phyloP scores from a whole-genome alignment of 805 yeast species.

The Crinitomyces ghanaensis region DNA sequence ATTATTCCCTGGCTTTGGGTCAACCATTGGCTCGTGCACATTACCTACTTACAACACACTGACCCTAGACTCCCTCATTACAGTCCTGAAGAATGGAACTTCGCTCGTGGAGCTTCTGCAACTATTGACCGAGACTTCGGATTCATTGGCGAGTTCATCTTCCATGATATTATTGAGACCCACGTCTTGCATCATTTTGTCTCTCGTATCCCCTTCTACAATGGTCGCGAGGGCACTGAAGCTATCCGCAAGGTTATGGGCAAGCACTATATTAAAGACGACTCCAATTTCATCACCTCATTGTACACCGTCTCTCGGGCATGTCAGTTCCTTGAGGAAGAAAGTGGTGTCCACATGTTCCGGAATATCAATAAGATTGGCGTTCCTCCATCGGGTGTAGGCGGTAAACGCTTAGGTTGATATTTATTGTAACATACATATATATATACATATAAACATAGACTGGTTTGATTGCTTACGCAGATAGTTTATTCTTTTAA shows the following conservation, averaged over 20 bases:
- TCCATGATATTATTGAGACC: slow-evolving; percentile 86
- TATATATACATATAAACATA: background rate
- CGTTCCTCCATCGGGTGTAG: slow-evolving; percentile 10
- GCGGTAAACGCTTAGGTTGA: no score
- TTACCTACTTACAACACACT: slow-evolving; percentile 76
- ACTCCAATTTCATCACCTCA: slow-evolving; percentile 63
- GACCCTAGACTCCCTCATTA: slow-evolving; percentile 75
- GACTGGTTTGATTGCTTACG: no score
- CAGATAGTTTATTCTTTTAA: background rate
- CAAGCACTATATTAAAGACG: slow-evolving; percentile 53
- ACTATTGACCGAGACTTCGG: slow-evolving; percentile 80
- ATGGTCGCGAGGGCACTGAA: slow-evolving; percentile 59
- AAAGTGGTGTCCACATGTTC: slow-evolving; percentile 58
- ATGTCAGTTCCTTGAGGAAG: slow-evolving; percentile 65
- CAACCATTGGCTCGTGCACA: slow-evolving; percentile 84
- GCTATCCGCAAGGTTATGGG: slow-evolving; percentile 82
- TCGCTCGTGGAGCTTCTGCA: slow-evolving; percentile 76
- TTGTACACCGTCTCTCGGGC: slow-evolving; percentile 45
- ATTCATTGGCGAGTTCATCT: slow-evolving; percentile 61
- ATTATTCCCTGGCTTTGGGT: slow-evolving; percentile 66
- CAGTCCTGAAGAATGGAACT: slow-evolving; percentile 64
- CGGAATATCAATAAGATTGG: slow-evolving; percentile 62
- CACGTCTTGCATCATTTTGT: slow-evolving; percentile 81
- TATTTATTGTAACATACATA: background rate
- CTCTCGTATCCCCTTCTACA: slow-evolving; percentile 78